Base-by-base conservation (phyloP, 345 rosid genomes). In the Lepidium didymum region DNA sequence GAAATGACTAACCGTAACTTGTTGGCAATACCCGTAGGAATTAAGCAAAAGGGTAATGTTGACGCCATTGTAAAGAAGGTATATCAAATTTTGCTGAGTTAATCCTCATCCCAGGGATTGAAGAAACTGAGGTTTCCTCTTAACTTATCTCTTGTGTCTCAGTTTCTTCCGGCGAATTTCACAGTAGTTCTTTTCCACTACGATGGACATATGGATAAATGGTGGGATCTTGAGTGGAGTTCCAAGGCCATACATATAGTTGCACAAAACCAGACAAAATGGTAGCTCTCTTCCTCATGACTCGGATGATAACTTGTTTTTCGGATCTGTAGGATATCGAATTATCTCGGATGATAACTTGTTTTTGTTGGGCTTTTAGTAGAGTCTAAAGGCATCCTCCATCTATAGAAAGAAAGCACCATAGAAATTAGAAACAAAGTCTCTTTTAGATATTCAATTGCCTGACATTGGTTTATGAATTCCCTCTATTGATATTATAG, bases 231-330 rank as follows among this genome's bases (percentile, higher is more conserved):
- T 15, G 86, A 76, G 15, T 95, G 99, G 99, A 87, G 84, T 78
- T 68, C 73, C 58, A 70, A 84, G 56, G 96, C 96, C 58, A 74
- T 85, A 60, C 99, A 91, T 79, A 79, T 95, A 69, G 93, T 85
- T 79, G 99, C 92, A 58, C 84, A 82, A 45, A 91, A 91, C 80
- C 99, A 95, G 79, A 95, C 98, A 27, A 95, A 95, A 75, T 95
- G 99, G 99, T 94, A 64, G 38, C 77, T 46, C 16, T 27, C 44
- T 55, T 38, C 12, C 63, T 72, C 43, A 29, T 11, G 23, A 14
- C 27, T 12, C 18, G 1, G 33, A 57, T 8, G 33, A 38, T 57
- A 7, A 58, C 15, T 50, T n/a, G 21, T 29, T 15, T 51, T 13
- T n/a, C 2, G 0, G 31, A 27, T 5, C 31, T 27, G 31, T 27